Conservation (phyloP, 2,329 filamentous ascomycete species). For the Claviceps purpurea region DNA sequence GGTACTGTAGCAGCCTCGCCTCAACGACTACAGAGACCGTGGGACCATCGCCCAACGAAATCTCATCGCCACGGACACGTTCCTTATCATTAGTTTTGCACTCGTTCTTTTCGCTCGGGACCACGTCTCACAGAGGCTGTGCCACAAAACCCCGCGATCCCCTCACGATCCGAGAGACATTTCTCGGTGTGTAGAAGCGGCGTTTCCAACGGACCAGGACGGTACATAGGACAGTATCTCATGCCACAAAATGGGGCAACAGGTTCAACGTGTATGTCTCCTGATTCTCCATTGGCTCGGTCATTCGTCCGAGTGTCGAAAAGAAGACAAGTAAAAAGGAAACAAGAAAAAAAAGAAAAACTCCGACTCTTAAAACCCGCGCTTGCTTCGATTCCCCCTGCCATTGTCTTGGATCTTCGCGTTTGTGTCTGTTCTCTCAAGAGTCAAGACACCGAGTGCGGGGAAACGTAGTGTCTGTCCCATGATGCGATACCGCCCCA, state of each 20-base stretch:
- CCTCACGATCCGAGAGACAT: background rate
- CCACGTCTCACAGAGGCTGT: background rate
- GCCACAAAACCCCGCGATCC: background rate
- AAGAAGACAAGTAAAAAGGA: background rate
- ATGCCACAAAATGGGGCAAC: background rate
- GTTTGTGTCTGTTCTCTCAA: too few relatives aligned
- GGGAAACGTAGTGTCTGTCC: too few relatives aligned
- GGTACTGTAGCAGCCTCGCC: too few relatives aligned
- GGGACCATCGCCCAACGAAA: background rate
- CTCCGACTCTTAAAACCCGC: too few relatives aligned
- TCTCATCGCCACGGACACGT: background rate
- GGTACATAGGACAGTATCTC: background rate
- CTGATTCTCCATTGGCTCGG: background rate
- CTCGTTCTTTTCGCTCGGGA: background rate
- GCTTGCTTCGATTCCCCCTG: too few relatives aligned
- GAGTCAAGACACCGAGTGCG: too few relatives aligned
- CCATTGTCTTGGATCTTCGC: too few relatives aligned
- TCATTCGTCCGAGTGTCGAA: background rate
- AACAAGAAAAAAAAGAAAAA: too few relatives aligned
- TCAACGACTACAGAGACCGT: background rate
- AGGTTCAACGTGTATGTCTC: background rate
- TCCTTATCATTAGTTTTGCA: background rate
- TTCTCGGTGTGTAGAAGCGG: background rate
- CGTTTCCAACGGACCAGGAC: too few relatives aligned
- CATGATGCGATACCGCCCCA: too few relatives aligned